These are phyloP conservation scores for Aspergillus niger DNA, from an alignment of 2,329 filamentous ascomycete genomes.

Conservation along the genomic window DNA sequence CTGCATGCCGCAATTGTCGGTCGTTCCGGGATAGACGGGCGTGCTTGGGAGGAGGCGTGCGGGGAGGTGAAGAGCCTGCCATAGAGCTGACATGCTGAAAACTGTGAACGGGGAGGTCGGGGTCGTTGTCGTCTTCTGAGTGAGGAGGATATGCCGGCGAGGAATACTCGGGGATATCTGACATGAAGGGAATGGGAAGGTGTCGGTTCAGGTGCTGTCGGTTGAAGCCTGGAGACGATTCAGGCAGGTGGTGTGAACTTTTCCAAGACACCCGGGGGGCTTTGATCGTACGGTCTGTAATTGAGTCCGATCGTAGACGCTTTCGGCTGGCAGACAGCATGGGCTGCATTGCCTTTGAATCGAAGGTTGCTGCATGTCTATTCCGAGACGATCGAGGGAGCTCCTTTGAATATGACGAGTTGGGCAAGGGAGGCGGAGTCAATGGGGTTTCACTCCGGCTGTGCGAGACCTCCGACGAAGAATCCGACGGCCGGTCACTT, in stretches of 20 bases:
- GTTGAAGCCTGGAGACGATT: conserved; percentile 84
- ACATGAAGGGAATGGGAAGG: conserved; percentile 77
- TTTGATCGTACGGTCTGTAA: conserved; percentile 57
- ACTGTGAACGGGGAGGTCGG: conserved; percentile 66
- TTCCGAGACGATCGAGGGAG: conserved; percentile 59
- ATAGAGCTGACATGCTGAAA: conserved; percentile 50
- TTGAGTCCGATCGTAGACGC: conserved; percentile 69
- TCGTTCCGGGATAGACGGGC: conserved; percentile 53
- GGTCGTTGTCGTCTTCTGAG: conserved; percentile 77
- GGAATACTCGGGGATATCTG: conserved; percentile 68
- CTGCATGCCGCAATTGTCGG: conserved; percentile 64
- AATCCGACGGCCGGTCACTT: conserved; percentile 80
- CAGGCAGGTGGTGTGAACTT: conserved; percentile 71
- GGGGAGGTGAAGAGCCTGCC: conserved; percentile 77
- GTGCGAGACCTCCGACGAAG: conserved; percentile 80
- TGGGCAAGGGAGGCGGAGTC: conserved; percentile 83
- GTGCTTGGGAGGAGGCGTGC: conserved; percentile 70
- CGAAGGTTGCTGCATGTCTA: conserved; percentile 48
- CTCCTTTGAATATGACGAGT: conserved; percentile 81
- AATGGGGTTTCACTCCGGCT: conserved; percentile 52
- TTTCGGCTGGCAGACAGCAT: conserved; percentile 60
- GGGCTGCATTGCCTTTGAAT: conserved; percentile 45
- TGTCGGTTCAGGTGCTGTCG: conserved; percentile 74
- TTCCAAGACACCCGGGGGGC: conserved; percentile 71
- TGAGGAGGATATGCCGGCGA: conserved; percentile 43